Percentiles rank a stretch among this genome's conserved stretches.
Conservation (phyloP, 75 land plant genomes). For the Cunninghamia lanceolata region DNA sequence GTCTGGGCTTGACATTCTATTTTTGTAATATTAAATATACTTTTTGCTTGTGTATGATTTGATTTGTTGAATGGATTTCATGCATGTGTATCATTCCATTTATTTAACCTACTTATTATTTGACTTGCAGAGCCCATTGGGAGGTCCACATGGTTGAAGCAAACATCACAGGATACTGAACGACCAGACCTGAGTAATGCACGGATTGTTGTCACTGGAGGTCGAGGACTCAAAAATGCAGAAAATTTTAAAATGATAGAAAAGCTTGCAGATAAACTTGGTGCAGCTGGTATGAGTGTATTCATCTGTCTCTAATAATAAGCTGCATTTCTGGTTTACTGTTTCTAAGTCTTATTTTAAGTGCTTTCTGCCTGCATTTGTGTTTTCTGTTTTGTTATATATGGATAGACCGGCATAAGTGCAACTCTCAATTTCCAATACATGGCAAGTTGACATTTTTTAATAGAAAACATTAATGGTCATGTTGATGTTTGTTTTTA, state of each 20-base stretch:
- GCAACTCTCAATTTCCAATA: neutral
- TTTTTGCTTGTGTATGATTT: neutral
- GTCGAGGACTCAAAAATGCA: constrained; percentile 84
- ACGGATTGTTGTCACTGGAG: constrained; percentile 88
- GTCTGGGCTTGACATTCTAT: neutral
- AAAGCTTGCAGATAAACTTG: constrained; percentile 94
- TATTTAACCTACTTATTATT: neutral
- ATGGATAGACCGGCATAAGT: neutral
- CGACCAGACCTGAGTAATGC: constrained; percentile 99
- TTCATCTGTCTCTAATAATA: neutral
- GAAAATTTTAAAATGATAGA: constrained; percentile 92
- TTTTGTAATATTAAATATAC: neutral
- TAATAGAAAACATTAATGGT: neutral
- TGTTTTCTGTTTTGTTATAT: neutral
- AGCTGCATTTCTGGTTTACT: neutral
- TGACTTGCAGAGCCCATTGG: constrained; percentile 40
- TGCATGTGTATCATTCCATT: constrained; percentile 6
- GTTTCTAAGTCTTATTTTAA: neutral
- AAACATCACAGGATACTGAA: constrained; percentile 70
- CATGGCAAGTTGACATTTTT: neutral
- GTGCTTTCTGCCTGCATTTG: neutral
- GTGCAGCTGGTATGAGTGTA: constrained; percentile 76
- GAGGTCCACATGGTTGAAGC: constrained; percentile 77
- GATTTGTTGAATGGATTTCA: neutral
- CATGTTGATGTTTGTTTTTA: too few species aligned